Base-by-base conservation (phyloP, 805 yeast species). In the Yarrowia divulgata region DNA sequence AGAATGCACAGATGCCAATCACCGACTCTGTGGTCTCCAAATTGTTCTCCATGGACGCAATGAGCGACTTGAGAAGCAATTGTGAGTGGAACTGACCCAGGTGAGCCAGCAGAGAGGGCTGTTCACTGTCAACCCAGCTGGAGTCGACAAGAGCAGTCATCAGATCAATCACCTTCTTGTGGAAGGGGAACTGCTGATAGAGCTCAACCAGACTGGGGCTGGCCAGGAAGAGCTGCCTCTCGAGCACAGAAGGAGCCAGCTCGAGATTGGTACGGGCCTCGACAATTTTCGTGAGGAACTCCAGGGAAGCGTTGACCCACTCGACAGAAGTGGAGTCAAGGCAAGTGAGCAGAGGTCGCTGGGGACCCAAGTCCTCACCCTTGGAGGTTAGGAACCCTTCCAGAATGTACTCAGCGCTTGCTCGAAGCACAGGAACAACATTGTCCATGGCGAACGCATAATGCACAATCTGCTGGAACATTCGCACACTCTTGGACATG, bases 91-190 rank as follows among this genome's bases (percentile, higher is more conserved):
- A 81, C n/a, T 84, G 81, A 4, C 97, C 95, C 68, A 94, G 79
- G 75, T 91, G 91, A 0, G 98, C 90, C 48, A 94, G 81, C 60
- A 94, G 79, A 0, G 97, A 92, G 3, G 97, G 97, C 42, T 88
- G 85, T 35, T 85, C 87, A 5, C 80, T 79, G 8, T 81, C 81
- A 73, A 74, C 71, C 71, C 74, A 72, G 46, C 46, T 48, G 18
- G 76, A 75, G 13, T 71, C 62, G 23, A 74, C 73, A 37, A 77
- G 57, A 52, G 75, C 80, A 5, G 88, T 84, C 18, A 91, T 77
- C 45, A 92, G 75, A 49, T 83, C 83, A 42, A 91, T 77, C 1
- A 91, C 80, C 12, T 80, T 79, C 40, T 78, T 77, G 70, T 91
- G 85, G 69, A 88, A 79, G 0, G 78, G 73, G 9, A 81, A 79